Base-by-base conservation (phyloP, 108 stramenopile genomes). In the Nitzschia sp. region DNA sequence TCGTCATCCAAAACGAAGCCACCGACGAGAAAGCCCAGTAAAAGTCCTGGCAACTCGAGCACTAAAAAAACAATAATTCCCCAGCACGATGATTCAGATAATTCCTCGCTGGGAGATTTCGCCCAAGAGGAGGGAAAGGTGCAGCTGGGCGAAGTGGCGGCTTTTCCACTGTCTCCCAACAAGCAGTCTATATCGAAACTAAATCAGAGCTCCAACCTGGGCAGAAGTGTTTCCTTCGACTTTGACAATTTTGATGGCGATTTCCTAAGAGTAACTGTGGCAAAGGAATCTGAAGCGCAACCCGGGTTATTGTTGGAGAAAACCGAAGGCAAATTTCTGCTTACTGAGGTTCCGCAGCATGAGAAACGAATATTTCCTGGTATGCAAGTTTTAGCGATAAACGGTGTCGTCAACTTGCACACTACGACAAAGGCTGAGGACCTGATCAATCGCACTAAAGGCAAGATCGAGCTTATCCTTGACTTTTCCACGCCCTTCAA, bases 301-400 rank as follows among this genome's bases (percentile, higher is more conserved):
- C 55, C 56, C 1, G 68, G 68, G 5, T 28, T 69, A 1, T 29
- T 16, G 31, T 21, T 69, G 3, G 25, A 47, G 45, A 54, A 69
- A 53, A 32, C 57, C 0, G 56, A 36, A 13, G 70, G 70, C 15
- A 71, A 48, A 3, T 54, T 71, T 30, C 3, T 71, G 25, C 30
- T 71, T 11, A 62, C 44, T 22, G 36, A 13, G 17, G 35, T 71
- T 19, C 70, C 70, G 19, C 23, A 45, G 2, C 28, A 62, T 27
- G 70, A 71, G 31, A 50, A 53, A 25, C 45, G 70, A 17, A 48
- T 71, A 34, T 31, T n/a, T 19, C 2, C 45, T 1, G 70, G 70
- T 1, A 33, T 33, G 65, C 60, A 45, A 28, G 53, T 71, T 46
- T 56, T 71, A 32, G 70, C 70, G 4, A 71, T 71, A 47, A 71